These are phyloP conservation scores for Sicyos edulis DNA, from an alignment of 306 rosid species.

Conservation along the genomic window DNA sequence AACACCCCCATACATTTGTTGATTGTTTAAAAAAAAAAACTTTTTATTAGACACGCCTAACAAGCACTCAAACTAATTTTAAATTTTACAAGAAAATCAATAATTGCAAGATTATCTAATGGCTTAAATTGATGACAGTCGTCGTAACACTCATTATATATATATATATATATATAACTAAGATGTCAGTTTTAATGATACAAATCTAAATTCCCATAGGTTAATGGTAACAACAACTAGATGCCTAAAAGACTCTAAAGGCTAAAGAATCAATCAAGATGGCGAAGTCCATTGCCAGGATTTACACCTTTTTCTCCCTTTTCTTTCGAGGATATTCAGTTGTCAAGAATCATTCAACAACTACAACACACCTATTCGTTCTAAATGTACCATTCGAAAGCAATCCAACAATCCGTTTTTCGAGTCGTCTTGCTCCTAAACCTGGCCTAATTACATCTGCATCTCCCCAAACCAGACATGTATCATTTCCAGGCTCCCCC, in stretches of 20 bases:
- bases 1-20: too few species aligned
- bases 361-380: slow-evolving; percentile 46
- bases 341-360: slow-evolving; percentile 12
- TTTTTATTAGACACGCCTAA: too few species aligned
- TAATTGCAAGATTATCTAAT: too few species aligned
- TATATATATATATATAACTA: not conserved
- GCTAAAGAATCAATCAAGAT: slow-evolving; percentile 12
- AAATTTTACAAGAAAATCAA: too few species aligned
- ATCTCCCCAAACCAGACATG: slow-evolving; percentile 89
- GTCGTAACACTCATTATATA: not conserved
- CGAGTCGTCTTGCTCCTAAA: slow-evolving; percentile 63
- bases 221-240: slow-evolving; percentile 5
- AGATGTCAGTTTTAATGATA: not conserved
- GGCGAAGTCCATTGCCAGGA: not conserved
- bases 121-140: too few species aligned
- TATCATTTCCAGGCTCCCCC: slow-evolving; percentile 62
- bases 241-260: slow-evolving; percentile 4
- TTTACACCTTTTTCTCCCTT: not conserved
- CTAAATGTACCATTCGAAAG: slow-evolving; percentile 54
- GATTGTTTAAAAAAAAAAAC: too few species aligned
- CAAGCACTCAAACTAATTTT: too few species aligned
- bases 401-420: slow-evolving; percentile 54
- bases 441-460: slow-evolving; percentile 86
- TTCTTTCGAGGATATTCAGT: not conserved
- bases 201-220: not conserved